These are phyloP conservation scores for Dactylellina leptospora DNA, from an alignment of 2,329 filamentous ascomycete genomes.

Conservation along the genomic window DNA sequence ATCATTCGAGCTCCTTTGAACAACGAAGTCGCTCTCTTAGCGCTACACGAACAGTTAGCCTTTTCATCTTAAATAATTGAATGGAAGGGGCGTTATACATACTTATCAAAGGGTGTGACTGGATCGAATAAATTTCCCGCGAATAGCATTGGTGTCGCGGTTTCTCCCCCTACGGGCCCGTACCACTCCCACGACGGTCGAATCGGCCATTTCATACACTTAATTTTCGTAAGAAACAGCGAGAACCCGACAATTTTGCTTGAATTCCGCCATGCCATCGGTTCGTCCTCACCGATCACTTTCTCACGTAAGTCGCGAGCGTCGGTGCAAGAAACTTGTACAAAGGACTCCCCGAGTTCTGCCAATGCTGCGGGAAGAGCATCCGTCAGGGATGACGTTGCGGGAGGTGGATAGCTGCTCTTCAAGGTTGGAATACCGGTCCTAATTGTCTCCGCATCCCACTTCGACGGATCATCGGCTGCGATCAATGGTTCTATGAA, in stretches of 20 bases:
- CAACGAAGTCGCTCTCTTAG: constrained; percentile 24
- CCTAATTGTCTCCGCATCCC: constrained; percentile 10
- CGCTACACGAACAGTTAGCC: too few species aligned
- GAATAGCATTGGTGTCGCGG: constrained; percentile 40
- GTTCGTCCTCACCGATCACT: constrained; percentile 10
- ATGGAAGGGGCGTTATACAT: not conserved
- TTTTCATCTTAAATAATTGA: not conserved
- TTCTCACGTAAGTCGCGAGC: constrained; percentile 18
- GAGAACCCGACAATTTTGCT: constrained; percentile 25
- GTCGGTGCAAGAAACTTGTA: constrained; percentile 32
- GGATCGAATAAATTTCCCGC: constrained; percentile 32
- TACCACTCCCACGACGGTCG: constrained; percentile 47
- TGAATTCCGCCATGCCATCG: constrained; percentile 13
- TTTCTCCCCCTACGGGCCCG: constrained; percentile 29
- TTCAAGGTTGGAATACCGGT: not conserved
- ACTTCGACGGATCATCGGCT: constrained; percentile 6
- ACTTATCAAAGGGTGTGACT: constrained; percentile 48
- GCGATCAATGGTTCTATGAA: not conserved
- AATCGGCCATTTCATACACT: constrained; percentile 27
- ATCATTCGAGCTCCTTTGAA: constrained; percentile 48
- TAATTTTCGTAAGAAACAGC: not conserved
- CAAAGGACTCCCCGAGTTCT: constrained; percentile 10
- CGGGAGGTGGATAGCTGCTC: not conserved
- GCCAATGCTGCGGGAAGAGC: not conserved
- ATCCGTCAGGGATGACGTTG: not conserved